Percentiles rank a stretch among this genome's conserved stretches.
phyloP scores from a whole-genome alignment of 768 basidiomycete genomes.

The Pleurotus eryngii region DNA sequence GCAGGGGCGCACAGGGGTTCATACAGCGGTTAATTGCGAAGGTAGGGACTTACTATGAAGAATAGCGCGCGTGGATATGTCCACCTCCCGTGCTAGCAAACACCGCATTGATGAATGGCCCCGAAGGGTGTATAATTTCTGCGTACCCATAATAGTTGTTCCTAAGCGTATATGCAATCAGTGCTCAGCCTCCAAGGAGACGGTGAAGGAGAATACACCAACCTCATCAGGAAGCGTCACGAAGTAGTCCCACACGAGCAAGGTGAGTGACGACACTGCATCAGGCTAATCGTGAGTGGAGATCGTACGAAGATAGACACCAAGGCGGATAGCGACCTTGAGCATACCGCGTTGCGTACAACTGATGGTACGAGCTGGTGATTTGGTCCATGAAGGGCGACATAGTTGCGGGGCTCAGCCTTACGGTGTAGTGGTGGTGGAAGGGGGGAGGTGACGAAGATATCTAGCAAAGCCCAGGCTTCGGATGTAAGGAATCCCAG shows the following conservation, averaged over 20 bases:
- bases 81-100: background rate
- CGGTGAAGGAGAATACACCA: background rate
- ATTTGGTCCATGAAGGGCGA: conserved; percentile 1
- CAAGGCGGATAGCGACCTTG: background rate
- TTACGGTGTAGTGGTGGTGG: background rate
- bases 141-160: conserved; percentile 2
- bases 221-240: conserved; percentile 3
- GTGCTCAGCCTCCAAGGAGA: too few relatives aligned
- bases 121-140: background rate
- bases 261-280: background rate
- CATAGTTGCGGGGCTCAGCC: background rate
- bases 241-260: conserved; percentile 1
- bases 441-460: background rate
- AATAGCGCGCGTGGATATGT: conserved; percentile 1
- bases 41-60: background rate
- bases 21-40: too few relatives aligned
- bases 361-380: background rate
- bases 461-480: background rate
- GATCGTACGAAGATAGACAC: background rate
- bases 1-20: background rate
- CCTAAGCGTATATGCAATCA: background rate
- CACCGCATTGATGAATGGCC: background rate
- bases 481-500: background rate
- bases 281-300: too few relatives aligned
- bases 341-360: conserved; percentile 2